phyloP scores from a whole-genome alignment of 768 basidiomycete species.

The Hypholoma fasciculare region DNA sequence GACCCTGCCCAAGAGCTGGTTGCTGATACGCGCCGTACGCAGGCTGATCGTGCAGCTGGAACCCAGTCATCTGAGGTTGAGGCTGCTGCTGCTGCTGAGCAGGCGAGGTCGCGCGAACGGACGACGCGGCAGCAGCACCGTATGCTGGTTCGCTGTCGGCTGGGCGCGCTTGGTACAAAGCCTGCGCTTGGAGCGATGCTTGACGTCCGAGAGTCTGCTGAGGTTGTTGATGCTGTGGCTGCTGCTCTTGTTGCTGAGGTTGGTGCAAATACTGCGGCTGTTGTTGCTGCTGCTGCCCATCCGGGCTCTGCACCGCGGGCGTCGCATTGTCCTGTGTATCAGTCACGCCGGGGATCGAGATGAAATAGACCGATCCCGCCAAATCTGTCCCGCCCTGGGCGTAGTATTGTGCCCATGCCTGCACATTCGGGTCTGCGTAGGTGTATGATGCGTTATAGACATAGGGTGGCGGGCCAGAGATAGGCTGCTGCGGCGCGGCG shows the following conservation, averaged over 20 bases:
- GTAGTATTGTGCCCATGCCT: constrained; percentile 88
- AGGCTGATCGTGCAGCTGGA: constrained; percentile 18
- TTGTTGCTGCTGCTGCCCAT: constrained; percentile 15
- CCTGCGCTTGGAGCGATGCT: constrained; percentile 16
- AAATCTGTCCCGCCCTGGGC: constrained; percentile 74
- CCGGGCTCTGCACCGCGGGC: constrained; percentile 5
- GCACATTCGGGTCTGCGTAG: constrained; percentile 79
- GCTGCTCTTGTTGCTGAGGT: constrained; percentile 18
- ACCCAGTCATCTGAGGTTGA: constrained; percentile 16
- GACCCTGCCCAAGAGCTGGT: neutral
- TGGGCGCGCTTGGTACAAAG: constrained; percentile 10
- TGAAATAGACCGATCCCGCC: constrained; percentile 79
- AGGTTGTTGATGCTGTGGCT: constrained; percentile 13
- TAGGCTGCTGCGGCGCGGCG: constrained; percentile 24
- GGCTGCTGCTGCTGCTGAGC: constrained; percentile 22
- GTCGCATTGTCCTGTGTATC: constrained; percentile 30
- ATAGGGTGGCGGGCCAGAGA: constrained; percentile 45
- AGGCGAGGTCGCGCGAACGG: constrained; percentile 7
- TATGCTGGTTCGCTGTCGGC: constrained; percentile 7
- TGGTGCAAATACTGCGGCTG: constrained; percentile 24
- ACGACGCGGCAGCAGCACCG: constrained; percentile 4
- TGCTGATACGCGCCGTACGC: neutral
- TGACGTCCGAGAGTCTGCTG: constrained; percentile 20
- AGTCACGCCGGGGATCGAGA: constrained; percentile 74
- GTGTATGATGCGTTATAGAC: constrained; percentile 63